A percentile compares a stretch with the other conserved stretches of the same genome.
phyloP scores from a whole-genome alignment of 306 rosid species.

The Corylus americana region DNA sequence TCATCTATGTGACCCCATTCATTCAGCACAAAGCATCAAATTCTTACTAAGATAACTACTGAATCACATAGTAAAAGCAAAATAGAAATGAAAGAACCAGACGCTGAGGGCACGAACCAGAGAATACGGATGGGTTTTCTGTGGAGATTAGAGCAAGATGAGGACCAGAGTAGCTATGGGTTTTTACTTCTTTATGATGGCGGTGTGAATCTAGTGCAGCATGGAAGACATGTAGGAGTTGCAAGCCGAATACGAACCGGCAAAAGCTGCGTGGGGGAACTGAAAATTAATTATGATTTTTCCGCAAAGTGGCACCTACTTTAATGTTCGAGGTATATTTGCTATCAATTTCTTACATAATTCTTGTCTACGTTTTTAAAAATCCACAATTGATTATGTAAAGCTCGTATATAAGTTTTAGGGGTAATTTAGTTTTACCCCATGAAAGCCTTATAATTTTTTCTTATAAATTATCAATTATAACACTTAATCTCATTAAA shows the following conservation, averaged over 20 bases:
- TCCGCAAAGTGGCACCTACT: background rate
- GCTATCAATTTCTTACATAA: too few species aligned
- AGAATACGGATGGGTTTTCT: constrained; percentile 5
- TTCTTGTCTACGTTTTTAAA: too few species aligned
- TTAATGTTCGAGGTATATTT: too few species aligned
- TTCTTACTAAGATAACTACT: background rate
- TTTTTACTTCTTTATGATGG: background rate
- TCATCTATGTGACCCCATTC: background rate
- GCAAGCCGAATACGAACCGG: background rate
- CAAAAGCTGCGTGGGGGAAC: background rate
- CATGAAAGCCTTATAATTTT: too few species aligned
- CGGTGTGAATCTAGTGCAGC: background rate
- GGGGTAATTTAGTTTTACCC: too few species aligned
- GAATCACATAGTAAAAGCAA: constrained; percentile 8
- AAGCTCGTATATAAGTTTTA: too few species aligned
- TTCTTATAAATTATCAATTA: too few species aligned
- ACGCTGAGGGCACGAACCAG: constrained; percentile 37
- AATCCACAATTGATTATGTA: too few species aligned
- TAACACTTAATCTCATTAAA: too few species aligned
- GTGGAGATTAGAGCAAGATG: constrained; percentile 10
- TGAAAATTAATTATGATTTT: background rate
- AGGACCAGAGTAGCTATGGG: constrained; percentile 5
- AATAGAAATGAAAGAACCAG: background rate
- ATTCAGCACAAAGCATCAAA: background rate
- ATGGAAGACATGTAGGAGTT: background rate